Conservation (phyloP, 1,139 yeast species). For the Zhuliangozyma blackwelliae region DNA sequence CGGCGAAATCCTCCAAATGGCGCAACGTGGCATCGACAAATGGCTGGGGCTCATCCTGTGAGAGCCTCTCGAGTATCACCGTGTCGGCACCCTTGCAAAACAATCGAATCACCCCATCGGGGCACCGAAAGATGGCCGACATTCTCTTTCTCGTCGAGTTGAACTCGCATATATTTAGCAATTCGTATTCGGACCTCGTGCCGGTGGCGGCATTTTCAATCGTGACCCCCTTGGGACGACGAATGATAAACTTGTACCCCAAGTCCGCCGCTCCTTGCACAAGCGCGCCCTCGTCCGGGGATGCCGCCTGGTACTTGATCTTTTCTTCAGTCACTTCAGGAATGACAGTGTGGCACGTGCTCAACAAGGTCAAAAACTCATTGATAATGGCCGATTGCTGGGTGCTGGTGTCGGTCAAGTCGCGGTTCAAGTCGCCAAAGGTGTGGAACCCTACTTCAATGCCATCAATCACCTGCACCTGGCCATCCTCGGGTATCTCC, state of each 20-base stretch:
- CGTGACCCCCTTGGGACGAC: slow-evolving; percentile 81
- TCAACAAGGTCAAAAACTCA: slow-evolving; percentile 76
- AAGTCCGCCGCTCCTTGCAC: slow-evolving; percentile 89
- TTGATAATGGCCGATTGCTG: slow-evolving; percentile 65
- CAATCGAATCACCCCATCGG: slow-evolving; percentile 85
- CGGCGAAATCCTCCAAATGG: slow-evolving; percentile 94
- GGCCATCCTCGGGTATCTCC: slow-evolving; percentile 87
- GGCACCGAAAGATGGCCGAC: slow-evolving; percentile 92
- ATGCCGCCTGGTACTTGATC: slow-evolving; percentile 95
- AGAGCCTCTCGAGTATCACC: slow-evolving; percentile 81
- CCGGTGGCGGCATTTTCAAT: slow-evolving; percentile 48
- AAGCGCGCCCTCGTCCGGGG: slow-evolving; percentile 98
- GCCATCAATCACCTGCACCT: slow-evolving; percentile 68
- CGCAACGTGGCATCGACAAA: slow-evolving; percentile 77
- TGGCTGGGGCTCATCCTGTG: slow-evolving; percentile 61
- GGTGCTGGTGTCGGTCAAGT: slow-evolving; percentile 35
- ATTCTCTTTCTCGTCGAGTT: slow-evolving; percentile 96
- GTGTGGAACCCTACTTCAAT: slow-evolving; percentile 77
- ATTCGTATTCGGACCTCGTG: slow-evolving; percentile 51
- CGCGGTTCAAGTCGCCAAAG: slow-evolving; percentile 58
- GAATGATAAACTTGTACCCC: slow-evolving; percentile 78
- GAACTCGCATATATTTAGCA: slow-evolving; percentile 90
- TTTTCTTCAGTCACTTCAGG: slow-evolving; percentile 69
- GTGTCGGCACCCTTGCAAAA: slow-evolving; percentile 98
- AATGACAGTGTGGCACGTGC: slow-evolving; percentile 96